These are phyloP conservation scores for Leccinum huronense DNA, from an alignment of 1,284 basidiomycete species.

Conservation along the genomic window DNA sequence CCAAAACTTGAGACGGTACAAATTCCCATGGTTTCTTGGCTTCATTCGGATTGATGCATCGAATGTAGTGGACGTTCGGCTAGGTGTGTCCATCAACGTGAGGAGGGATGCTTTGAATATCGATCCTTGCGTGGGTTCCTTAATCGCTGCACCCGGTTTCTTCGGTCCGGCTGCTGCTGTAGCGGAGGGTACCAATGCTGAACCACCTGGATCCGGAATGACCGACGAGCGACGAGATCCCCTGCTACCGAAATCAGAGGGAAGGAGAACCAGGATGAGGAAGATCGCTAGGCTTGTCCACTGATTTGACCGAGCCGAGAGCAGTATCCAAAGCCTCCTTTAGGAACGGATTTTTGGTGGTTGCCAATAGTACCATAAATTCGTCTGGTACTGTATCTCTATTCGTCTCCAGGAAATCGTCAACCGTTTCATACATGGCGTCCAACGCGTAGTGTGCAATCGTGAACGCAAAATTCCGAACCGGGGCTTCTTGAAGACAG, in stretches of 20 bases:
- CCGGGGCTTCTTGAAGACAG: constrained; percentile 95
- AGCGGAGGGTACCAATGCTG: constrained; percentile 60
- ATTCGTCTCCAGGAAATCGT: constrained; percentile 99
- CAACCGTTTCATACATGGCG: constrained; percentile 92
- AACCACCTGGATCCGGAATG: constrained; percentile 80
- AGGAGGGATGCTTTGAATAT: constrained; percentile 98
- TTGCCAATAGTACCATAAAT: constrained; percentile 84
- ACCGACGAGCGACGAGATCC: constrained; percentile 75
- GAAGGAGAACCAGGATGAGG: constrained; percentile 67
- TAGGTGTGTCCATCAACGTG: constrained; percentile 95
- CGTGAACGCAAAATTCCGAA: constrained; percentile 96
- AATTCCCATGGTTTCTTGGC: constrained; percentile 97
- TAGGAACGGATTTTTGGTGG: constrained; percentile 89
- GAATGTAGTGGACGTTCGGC: constrained; percentile 98
- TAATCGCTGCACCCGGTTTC: constrained; percentile 65
- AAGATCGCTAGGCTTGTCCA: constrained; percentile 46
- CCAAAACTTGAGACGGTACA: constrained; percentile 92
- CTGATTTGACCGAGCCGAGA: constrained; percentile 66
- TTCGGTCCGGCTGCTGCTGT: constrained; percentile 45
- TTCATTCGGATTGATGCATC: constrained; percentile 99
- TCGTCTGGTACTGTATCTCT: constrained; percentile 99
- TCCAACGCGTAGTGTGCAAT: constrained; percentile 98
- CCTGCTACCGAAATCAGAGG: constrained; percentile 67
- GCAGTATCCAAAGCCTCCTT: constrained; percentile 94
- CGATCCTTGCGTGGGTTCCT: constrained; percentile 95